A percentile compares a stretch with the other conserved stretches of the same genome.
Evolutionary conservation across 179 eudicot species (phyloP).

Genomic region (Patellifolia procumbens): DNA sequence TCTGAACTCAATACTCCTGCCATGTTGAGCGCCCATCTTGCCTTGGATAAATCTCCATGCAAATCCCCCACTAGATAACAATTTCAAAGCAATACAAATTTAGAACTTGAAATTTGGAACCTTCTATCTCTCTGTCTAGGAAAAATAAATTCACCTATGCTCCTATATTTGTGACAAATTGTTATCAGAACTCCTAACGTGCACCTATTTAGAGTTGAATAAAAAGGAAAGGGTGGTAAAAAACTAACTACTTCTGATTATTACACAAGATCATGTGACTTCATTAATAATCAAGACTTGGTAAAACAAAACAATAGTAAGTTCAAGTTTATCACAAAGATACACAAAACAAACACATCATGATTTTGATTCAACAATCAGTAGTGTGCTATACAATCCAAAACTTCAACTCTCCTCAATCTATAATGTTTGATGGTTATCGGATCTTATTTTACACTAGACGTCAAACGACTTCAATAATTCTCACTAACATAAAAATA

Average conservation of each 20-base stretch:
- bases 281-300: too few relatives aligned
- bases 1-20: slow-evolving; percentile 91
- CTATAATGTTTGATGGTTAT: too few relatives aligned
- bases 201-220: neutral
- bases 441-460: too few relatives aligned
- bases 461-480: too few relatives aligned
- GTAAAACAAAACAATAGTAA: neutral
- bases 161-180: neutral
- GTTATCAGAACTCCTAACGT: neutral
- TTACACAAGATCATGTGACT: neutral
- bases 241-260: neutral
- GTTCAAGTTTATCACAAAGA: neutral
- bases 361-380: too few relatives aligned
- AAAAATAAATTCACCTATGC: neutral
- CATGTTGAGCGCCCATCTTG: slow-evolving; percentile 86
- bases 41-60: slow-evolving; percentile 93
- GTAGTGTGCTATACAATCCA: too few relatives aligned
- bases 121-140: neutral
- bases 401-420: too few relatives aligned
- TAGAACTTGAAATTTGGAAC: neutral
- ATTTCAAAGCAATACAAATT: slow-evolving; percentile 6
- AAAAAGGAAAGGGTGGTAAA: neutral
- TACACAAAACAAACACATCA: neutral
- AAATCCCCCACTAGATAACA: slow-evolving; percentile 74
- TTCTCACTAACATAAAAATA: too few relatives aligned